phyloP scores from a whole-genome alignment of 2,329 filamentous ascomycete species.

The Pseudopyricularia cyperi region DNA sequence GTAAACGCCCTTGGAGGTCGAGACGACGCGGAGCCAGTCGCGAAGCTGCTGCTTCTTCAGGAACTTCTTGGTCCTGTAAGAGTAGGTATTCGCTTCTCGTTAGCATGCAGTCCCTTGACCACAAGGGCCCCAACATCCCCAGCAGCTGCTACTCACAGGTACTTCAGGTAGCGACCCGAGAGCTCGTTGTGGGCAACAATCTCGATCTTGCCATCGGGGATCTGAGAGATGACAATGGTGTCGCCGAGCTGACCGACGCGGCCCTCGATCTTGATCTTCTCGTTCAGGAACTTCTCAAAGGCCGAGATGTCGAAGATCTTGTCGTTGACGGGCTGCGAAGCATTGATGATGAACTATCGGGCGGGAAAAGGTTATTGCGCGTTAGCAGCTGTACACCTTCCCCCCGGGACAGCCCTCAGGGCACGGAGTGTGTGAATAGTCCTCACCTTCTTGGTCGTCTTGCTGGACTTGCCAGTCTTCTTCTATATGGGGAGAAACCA shows the following conservation, averaged over 20 bases:
- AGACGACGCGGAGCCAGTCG: slow-evolving; percentile 99
- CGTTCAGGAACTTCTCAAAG: slow-evolving; percentile 99
- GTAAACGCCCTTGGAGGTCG: slow-evolving; percentile 95
- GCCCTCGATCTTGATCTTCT: slow-evolving; percentile 99
- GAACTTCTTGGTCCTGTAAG: slow-evolving; percentile 94
- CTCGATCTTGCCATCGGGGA: slow-evolving; percentile 95
- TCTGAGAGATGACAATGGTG: slow-evolving; percentile 76
- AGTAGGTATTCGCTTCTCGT: slow-evolving; percentile 6
- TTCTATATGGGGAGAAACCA: slow-evolving; percentile 43
- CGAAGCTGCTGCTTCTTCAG: slow-evolving; percentile 99
- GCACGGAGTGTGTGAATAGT: neutral
- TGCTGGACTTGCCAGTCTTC: slow-evolving; percentile 53
- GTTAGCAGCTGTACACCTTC: slow-evolving; percentile 6
- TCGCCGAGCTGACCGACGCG: slow-evolving; percentile 97
- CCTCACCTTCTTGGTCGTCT: slow-evolving; percentile 73
- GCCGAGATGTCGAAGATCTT: slow-evolving; percentile 99
- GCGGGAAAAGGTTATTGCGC: neutral
- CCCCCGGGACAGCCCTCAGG: neutral
- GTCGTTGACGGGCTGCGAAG: slow-evolving; percentile 93
- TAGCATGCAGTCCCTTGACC: slow-evolving; percentile 8
- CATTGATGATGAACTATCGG: slow-evolving; percentile 92
- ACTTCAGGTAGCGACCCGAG: slow-evolving; percentile 98
- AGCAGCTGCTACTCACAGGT: slow-evolving; percentile 55
- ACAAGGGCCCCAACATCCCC: neutral
- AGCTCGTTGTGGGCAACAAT: slow-evolving; percentile 95